These are phyloP conservation scores for Spirogloea muscicola DNA, from an alignment of 139 green algal genomes.

Conservation along the genomic window DNA sequence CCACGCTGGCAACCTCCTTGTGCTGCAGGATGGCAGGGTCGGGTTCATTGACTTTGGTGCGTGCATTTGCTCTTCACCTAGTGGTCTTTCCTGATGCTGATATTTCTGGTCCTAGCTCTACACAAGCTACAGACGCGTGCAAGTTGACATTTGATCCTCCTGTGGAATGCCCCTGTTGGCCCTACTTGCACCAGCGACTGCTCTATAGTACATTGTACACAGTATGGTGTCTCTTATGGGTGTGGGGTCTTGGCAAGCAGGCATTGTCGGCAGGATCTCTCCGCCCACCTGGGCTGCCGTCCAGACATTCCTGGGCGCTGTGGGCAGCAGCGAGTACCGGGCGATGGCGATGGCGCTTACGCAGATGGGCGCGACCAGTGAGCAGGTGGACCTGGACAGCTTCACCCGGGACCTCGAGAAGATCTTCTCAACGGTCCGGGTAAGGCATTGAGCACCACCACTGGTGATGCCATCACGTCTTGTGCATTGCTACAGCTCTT, in stretches of 20 bases:
- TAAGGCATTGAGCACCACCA: not conserved
- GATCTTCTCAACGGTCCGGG: slow-evolving; percentile 53
- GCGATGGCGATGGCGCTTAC: slow-evolving; percentile 72
- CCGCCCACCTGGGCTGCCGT: slow-evolving; percentile 55
- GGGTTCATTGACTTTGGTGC: slow-evolving; percentile 54
- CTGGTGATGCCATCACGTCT: not conserved
- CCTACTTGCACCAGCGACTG: too few species aligned
- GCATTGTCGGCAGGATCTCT: slow-evolving; percentile 85
- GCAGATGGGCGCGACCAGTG: slow-evolving; percentile 51
- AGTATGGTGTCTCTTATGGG: too few species aligned
- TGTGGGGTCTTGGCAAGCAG: slow-evolving; percentile 1
- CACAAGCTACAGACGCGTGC: too few species aligned
- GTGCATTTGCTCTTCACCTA: too few species aligned
- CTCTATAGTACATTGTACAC: too few species aligned
- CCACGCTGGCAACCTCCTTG: slow-evolving; percentile 90
- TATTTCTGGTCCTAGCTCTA: too few species aligned
- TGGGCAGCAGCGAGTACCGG: slow-evolving; percentile 62
- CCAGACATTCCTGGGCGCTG: slow-evolving; percentile 69
- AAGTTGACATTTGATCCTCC: too few species aligned
- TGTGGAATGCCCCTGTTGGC: too few species aligned
- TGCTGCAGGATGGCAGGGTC: slow-evolving; percentile 56
- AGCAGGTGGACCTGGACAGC: slow-evolving; percentile 59
- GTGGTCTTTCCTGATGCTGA: too few species aligned
- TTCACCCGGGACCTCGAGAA: slow-evolving; percentile 69
- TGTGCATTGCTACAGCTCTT: not conserved